These are phyloP conservation scores for Lagenidium giganteum DNA, from an alignment of 352 stramenopile genomes.

Conservation along the genomic window DNA sequence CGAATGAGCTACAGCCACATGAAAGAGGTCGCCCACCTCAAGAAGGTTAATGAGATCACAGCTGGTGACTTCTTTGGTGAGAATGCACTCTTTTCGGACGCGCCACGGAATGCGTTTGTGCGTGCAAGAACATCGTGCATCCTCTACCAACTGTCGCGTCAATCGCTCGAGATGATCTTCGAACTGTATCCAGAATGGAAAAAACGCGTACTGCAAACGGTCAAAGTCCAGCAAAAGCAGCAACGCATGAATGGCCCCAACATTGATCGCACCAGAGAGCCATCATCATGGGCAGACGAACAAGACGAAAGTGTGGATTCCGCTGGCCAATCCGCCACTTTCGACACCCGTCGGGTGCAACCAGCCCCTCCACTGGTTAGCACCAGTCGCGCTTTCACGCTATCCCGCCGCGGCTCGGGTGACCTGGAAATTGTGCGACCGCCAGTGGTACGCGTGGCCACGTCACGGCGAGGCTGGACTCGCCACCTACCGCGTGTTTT, in stretches of 20 bases:
- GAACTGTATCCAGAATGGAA: constrained; percentile 39
- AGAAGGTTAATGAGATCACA: constrained; percentile 33
- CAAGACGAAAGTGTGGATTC: constrained; percentile 12
- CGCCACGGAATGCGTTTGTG: constrained; percentile 30
- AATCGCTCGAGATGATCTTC: constrained; percentile 42
- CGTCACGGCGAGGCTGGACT: constrained; percentile 1
- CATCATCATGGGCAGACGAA: constrained; percentile 16
- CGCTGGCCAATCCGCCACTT: constrained; percentile 13
- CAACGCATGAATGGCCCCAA: constrained; percentile 15
- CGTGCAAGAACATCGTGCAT: constrained; percentile 39
- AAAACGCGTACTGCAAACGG: constrained; percentile 33
- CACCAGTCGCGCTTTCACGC: too few relatives aligned
- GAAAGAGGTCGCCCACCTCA: constrained; percentile 7
- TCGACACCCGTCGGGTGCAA: too few relatives aligned
- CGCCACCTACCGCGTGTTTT: neutral
- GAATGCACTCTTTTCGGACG: constrained; percentile 31
- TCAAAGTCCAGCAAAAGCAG: constrained; percentile 28
- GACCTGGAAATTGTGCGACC: neutral
- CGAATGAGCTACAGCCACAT: neutral
- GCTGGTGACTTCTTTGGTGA: constrained; percentile 37
- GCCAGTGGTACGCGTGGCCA: neutral
- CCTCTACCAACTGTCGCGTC: constrained; percentile 32
- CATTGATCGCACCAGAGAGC: constrained; percentile 14
- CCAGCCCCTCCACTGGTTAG: too few relatives aligned
- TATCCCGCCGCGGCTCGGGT: neutral